Evolutionary conservation across 2,329 filamentous ascomycete species (phyloP), one percentile per base, ranked within the genome.

Genomic region (Pseudopyricularia javanii): DNA sequence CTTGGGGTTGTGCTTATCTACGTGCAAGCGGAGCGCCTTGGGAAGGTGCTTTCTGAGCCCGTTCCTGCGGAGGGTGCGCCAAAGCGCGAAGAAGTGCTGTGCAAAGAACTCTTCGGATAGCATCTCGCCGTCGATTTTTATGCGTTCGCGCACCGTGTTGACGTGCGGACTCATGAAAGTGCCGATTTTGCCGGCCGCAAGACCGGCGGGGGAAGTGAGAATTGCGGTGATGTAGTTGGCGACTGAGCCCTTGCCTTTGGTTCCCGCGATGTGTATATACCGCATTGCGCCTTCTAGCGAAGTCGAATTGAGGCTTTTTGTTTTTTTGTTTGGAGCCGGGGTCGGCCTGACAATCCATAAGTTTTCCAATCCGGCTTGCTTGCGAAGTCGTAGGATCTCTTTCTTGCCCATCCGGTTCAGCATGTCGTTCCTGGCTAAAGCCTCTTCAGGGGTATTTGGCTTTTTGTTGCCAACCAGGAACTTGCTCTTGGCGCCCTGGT

Each of bases 221-320:
- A 95, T 87, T 2, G 83, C 83, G 14, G 89, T 88, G 20, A 89
- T 79, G 65, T 91, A 91, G 9, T 91, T 86, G 58, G 86, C 88
- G 0, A 89, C 90, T 2, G 88, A 93, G 40, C 91, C 91, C 67
- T 96, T 97, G 55, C 91, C 91, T 66, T 96, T 97, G 4, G 91
- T 96, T 12, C 91, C 91, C 1, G 91, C 88, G 47, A 97, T 82
- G 64, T 97, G 91, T 56, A 97, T 81, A 58, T 75, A 76, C 15
- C 67, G 68, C 51, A 78, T 66, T 4, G 61, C 60, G 2, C 65
- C 64, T 8, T 60, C 58, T 24, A 22, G 40, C 4, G 37, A 43
- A 9, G 17, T 11, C 12, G 22, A 20, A 20, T 43, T 11, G 8
- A 22, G 17, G 17, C n/a, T n/a, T n/a, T n/a, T n/a, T n/a, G n/a